Conservation (phyloP, 768 basidiomycete genomes). For the Myochromella boudieri region DNA sequence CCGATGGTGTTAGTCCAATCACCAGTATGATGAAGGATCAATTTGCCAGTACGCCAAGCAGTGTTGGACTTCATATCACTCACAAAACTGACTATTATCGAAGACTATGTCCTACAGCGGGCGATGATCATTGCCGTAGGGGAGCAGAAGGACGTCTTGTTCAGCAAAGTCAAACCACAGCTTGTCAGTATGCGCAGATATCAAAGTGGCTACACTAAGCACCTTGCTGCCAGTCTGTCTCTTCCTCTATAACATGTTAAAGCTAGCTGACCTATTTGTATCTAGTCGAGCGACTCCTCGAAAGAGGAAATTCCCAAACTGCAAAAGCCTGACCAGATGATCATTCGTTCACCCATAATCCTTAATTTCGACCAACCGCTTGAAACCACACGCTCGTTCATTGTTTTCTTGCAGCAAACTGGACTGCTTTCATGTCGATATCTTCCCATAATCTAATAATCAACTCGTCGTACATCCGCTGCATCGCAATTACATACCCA, state of each 20-base stretch:
- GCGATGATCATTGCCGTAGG: constrained; percentile 68
- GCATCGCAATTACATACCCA: constrained; percentile 30
- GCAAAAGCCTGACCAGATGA: constrained; percentile 15
- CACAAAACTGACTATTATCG: constrained; percentile 3
- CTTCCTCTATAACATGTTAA: neutral
- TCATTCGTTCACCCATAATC: neutral
- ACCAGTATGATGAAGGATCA: constrained; percentile 84
- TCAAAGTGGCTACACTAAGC: constrained; percentile 75
- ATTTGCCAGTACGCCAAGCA: constrained; percentile 66
- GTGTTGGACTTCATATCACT: neutral
- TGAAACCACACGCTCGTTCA: no score
- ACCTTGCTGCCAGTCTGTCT: constrained; percentile 73
- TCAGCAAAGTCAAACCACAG: constrained; percentile 63
- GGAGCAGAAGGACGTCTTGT: constrained; percentile 68
- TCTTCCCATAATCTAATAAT: constrained; percentile 22
- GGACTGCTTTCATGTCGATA: constrained; percentile 15
- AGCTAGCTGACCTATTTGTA: constrained; percentile 7
- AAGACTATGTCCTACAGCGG: constrained; percentile 87
- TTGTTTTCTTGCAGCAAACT: no score
- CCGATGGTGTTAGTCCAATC: constrained; percentile 69
- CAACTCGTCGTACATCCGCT: constrained; percentile 16
- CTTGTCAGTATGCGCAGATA: constrained; percentile 70
- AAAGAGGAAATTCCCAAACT: constrained; percentile 43
- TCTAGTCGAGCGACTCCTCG: constrained; percentile 69
- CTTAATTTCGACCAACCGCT: no score